Conservation (phyloP, 2,329 filamentous ascomycete species). For the Paecilomyces variotii region DNA sequence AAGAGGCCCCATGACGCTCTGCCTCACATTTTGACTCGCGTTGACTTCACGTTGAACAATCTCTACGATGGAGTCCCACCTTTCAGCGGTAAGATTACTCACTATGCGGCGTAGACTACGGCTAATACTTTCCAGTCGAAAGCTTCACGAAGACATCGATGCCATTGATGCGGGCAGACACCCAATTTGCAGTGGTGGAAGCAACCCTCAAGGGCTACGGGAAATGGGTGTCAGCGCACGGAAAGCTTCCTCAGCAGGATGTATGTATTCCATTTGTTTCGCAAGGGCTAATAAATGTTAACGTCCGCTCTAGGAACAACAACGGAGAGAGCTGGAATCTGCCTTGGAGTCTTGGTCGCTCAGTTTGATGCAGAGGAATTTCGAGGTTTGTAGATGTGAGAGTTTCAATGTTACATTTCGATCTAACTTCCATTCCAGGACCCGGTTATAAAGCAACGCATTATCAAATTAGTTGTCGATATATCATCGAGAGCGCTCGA, state of each 20-base stretch:
- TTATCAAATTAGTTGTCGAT: slow-evolving; percentile 73
- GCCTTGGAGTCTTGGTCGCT: slow-evolving; percentile 34
- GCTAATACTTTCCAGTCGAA: slow-evolving; percentile 19
- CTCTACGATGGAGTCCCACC: slow-evolving; percentile 63
- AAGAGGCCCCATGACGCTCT: slow-evolving; percentile 78
- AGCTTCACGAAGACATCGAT: slow-evolving; percentile 34
- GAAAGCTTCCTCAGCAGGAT: slow-evolving; percentile 44
- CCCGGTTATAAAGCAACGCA: slow-evolving; percentile 71
- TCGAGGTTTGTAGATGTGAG: slow-evolving; percentile 21
- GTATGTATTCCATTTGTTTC: slow-evolving; percentile 17
- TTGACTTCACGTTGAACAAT: slow-evolving; percentile 64
- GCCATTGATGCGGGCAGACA: slow-evolving; percentile 63
- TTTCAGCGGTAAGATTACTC: slow-evolving; percentile 52
- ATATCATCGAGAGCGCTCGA: slow-evolving; percentile 76
- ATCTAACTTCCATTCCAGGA: slow-evolving; percentile 44
- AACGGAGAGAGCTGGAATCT: slow-evolving; percentile 30
- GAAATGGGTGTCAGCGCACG: slow-evolving; percentile 60
- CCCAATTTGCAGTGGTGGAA: slow-evolving; percentile 83
- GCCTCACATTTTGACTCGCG: slow-evolving; percentile 72
- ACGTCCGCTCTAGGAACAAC: slow-evolving; percentile 24
- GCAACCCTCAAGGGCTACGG: slow-evolving; percentile 80
- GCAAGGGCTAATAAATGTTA: slow-evolving; percentile 1
- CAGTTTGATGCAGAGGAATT: slow-evolving; percentile 31
- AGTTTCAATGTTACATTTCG: neutral
- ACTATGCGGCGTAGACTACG: neutral